These are phyloP conservation scores for Spathaspora girioi DNA, from an alignment of 805 yeast genomes.

Conservation along the genomic window DNA sequence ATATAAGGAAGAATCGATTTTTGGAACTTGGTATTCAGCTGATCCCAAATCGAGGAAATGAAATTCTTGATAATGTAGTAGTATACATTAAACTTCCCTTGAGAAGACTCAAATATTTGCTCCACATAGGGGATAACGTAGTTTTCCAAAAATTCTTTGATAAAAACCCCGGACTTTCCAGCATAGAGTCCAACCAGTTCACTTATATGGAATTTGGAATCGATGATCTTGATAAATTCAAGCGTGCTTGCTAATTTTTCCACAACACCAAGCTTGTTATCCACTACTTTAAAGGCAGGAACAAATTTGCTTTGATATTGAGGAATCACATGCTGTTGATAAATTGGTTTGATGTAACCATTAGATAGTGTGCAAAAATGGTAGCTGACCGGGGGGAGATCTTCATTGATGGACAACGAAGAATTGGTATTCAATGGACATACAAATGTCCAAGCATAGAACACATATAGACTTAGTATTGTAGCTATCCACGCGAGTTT, in stretches of 20 bases:
- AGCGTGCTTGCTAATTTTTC: neutral
- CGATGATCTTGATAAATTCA: neutral
- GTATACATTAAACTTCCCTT: neutral
- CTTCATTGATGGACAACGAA: neutral
- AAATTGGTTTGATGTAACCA: conserved; percentile 6
- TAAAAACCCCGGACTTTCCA: neutral
- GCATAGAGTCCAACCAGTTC: neutral
- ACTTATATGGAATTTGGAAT: conserved; percentile 1
- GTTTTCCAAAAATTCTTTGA: neutral
- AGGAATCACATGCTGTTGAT: conserved; percentile 2
- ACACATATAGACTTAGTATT: conserved; percentile 1
- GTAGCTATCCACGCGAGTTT: neutral
- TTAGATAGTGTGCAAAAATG: conserved; percentile 7
- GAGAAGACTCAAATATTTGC: neutral
- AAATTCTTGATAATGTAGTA: neutral
- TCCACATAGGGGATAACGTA: neutral
- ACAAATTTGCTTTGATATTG: conserved; percentile 1
- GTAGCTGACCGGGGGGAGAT: conserved; percentile 7
- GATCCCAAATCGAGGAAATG: neutral
- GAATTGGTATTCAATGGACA: conserved; percentile 8
- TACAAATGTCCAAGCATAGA: conserved; percentile 8
- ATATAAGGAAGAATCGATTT: neutral
- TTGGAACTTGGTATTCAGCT: neutral
- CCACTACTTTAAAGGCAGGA: neutral
- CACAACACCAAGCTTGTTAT: neutral